Evolutionary conservation across 176 grass and related monocot genomes (phyloP).

Genomic region (Oryza coarctata): DNA sequence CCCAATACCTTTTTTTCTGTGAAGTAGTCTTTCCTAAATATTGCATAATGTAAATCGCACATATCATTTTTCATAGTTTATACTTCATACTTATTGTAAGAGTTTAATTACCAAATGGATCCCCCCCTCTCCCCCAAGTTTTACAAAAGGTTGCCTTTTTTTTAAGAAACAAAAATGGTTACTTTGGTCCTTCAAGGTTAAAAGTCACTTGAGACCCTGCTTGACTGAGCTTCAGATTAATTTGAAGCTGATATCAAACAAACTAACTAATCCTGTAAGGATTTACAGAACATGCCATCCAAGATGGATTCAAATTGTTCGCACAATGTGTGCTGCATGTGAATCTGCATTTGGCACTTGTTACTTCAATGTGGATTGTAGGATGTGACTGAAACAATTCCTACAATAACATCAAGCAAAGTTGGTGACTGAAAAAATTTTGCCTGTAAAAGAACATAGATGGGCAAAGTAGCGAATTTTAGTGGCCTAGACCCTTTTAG

Average conservation of each 20-base stretch:
- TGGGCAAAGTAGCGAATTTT: not conserved
- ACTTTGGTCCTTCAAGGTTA: not conserved
- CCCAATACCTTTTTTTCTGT: not conserved
- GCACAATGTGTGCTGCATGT: conserved; percentile 7
- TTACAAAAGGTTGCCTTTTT: too few relatives aligned
- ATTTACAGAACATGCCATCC: not conserved
- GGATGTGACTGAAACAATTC: not conserved
- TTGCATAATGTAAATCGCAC: conserved; percentile 1
- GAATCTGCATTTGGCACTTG: not conserved
- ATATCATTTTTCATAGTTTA: conserved; percentile 7
- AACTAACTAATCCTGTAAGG: not conserved
- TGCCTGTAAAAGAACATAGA: not conserved
- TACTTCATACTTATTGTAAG: not conserved
- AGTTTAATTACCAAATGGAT: not conserved
- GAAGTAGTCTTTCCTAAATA: not conserved
- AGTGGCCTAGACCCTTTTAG: not conserved
- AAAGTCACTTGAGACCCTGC: not conserved
- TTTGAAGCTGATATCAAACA: not conserved
- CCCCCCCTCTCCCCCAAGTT: not conserved
- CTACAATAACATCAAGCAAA: conserved; percentile 4
- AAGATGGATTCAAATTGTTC: not conserved
- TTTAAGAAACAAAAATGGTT: too few relatives aligned
- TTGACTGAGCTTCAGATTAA: not conserved
- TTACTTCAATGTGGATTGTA: not conserved
- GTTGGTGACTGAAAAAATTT: not conserved